Evolutionary conservation across 2,329 filamentous ascomycete genomes (phyloP).

Genomic region (Aspergillus bombycis): DNA sequence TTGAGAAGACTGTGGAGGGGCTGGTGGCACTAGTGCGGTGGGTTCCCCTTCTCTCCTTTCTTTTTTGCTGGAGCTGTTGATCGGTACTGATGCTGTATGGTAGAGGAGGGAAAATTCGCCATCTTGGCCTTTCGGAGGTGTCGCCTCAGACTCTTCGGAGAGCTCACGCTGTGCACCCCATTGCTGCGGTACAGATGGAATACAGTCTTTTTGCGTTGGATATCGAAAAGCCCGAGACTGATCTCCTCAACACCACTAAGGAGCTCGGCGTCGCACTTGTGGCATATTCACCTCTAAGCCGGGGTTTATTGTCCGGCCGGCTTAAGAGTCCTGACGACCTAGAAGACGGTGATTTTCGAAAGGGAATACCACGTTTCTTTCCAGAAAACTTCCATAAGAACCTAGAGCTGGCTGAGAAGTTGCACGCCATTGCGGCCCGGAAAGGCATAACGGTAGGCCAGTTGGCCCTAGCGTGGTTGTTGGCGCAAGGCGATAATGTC

Average conservation of each 20-base stretch:
- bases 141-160: constrained; percentile 54
- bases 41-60: not conserved
- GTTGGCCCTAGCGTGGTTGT: constrained; percentile 65
- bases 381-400: constrained; percentile 61
- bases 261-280: constrained; percentile 45
- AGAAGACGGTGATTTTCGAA: constrained; percentile 50
- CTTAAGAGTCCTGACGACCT: constrained; percentile 46
- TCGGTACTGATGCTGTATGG: not conserved
- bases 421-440: constrained; percentile 53
- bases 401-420: constrained; percentile 54
- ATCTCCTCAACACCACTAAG: constrained; percentile 30
- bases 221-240: constrained; percentile 45
- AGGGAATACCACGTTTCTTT: constrained; percentile 51
- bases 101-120: constrained; percentile 55
- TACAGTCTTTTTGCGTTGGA: constrained; percentile 55
- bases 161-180: constrained; percentile 53
- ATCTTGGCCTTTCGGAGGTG: constrained; percentile 57
- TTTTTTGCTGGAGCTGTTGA: not conserved
- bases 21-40: constrained; percentile 38
- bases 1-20: constrained; percentile 46
- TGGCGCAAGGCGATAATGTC: constrained; percentile 63
- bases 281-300: constrained; percentile 47
- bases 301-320: constrained; percentile 48
- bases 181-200: constrained; percentile 59
- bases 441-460: constrained; percentile 61